Evolutionary conservation across 495 filamentous ascomycete genomes (phyloP), one percentile per base, ranked within the genome.

Genomic region (Apodospora peruviana): DNA sequence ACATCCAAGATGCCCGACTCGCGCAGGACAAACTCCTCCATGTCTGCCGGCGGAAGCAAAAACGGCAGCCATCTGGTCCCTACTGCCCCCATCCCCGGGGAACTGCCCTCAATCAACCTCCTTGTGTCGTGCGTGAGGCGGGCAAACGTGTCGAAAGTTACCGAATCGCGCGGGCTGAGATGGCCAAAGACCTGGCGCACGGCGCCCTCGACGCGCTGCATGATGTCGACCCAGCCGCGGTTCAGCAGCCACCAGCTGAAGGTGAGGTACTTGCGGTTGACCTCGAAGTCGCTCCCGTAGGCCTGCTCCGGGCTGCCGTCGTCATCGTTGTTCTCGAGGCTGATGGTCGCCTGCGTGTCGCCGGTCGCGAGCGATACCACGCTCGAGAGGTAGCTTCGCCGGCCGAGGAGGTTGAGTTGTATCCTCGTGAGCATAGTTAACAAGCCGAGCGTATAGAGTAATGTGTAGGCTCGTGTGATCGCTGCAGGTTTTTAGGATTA

Each of bases 231-330:
- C 84, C 89, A 96, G 47, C 93, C 93, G 32, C 83, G 81, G 69
- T 97, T 89, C 36, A 99, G 76, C 19, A 99, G 72, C 93, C 93
- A 97, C 94, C 94, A 99, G 61, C 87, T 91, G 66, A 97, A 95
- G 43, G 89, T 90, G 29, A 99, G 78, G 62, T 96, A 99, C 54
- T 85, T 84, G 50, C 89, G 76, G 67, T 98, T 97, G 32, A 90
- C 93, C 56, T 95, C 90, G 54, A 93, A 93, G 65, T 97, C 93
- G 57, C 84, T 87, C 4, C 90, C 88, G 62, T 94, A 87, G 5
- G 85, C 81, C 53, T 87, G 84, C 32, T 86, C 86, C 10, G 80
- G 70, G 53, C 85, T 81, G 52, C 86, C 88, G 60, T 94, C 88
- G 60, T 94, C 88, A 56, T 94, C 90, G 58, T 88, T 80, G 65